A percentile compares a stretch with the other conserved stretches of the same genome.
These are phyloP conservation scores for Candida ortonii DNA, from an alignment of 805 yeast species.

Conservation along the genomic window DNA sequence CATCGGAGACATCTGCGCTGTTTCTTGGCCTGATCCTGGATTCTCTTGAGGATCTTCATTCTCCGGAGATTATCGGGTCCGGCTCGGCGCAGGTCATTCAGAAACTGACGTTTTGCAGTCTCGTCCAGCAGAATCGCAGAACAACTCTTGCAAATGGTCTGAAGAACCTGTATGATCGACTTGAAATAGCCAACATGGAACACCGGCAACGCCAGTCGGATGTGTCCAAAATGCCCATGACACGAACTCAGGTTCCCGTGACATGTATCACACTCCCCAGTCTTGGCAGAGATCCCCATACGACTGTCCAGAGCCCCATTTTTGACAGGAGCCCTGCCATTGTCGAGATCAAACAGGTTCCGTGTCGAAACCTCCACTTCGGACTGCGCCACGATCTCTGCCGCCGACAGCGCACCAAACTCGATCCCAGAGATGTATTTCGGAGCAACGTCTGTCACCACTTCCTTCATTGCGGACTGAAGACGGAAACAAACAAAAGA, in stretches of 20 bases:
- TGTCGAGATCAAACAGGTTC: constrained; percentile 86
- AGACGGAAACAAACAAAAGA: too few species aligned
- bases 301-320: constrained; percentile 87
- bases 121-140: constrained; percentile 75
- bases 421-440: constrained; percentile 86
- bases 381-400: constrained; percentile 87
- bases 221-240: constrained; percentile 98
- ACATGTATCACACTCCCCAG: constrained; percentile 87
- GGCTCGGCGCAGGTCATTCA: constrained; percentile 81
- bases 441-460: constrained; percentile 77
- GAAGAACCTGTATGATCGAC: constrained; percentile 81
- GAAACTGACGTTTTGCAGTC: constrained; percentile 61
- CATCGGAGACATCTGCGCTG: constrained; percentile 89
- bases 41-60: constrained; percentile 80
- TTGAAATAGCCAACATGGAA: constrained; percentile 98
- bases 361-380: constrained; percentile 92
- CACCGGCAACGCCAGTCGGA: constrained; percentile 89
- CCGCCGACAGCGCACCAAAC: constrained; percentile 89
- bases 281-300: constrained; percentile 92
- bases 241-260: constrained; percentile 89
- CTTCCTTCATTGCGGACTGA: constrained; percentile 32
- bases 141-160: constrained; percentile 88
- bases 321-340: constrained; percentile 76
- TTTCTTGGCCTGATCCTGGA: constrained; percentile 90
- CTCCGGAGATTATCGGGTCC: constrained; percentile 86